Conservation (phyloP, 169 alveolate species). For the Plasmodium knowlesi region DNA sequence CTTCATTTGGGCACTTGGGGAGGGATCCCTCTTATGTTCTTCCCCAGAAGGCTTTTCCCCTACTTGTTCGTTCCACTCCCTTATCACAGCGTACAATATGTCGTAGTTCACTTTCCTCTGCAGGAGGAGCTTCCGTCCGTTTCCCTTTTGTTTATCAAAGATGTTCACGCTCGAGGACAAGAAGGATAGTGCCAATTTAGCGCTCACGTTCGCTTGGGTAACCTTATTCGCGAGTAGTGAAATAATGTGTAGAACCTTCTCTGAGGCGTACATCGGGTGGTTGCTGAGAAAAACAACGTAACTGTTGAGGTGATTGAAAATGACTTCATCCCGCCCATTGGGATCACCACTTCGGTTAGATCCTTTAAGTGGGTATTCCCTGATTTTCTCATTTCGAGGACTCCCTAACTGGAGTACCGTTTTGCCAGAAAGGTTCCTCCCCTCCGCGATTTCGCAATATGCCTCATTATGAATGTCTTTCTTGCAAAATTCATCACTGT, state of each 20-base stretch:
- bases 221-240: conserved; percentile 29
- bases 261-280: conserved; percentile 15
- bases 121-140: not conserved
- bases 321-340: not conserved
- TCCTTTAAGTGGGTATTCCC: not conserved
- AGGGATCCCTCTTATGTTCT: not conserved
- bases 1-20: not conserved
- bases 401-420: not conserved
- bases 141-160: not conserved
- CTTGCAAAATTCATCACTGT: not conserved
- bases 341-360: not conserved
- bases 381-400: not conserved
- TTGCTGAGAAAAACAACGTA: conserved; percentile 41
- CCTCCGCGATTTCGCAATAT: not conserved
- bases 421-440: not conserved
- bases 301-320: conserved; percentile 15
- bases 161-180: conserved; percentile 29
- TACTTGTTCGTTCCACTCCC: not conserved
- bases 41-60: not conserved
- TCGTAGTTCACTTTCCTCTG: conserved; percentile 17
- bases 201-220: not conserved
- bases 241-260: conserved; percentile 28
- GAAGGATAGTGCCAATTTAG: conserved; percentile 10
- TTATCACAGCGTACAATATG: conserved; percentile 12
- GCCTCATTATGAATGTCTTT: not conserved